phyloP scores from a whole-genome alignment of 768 basidiomycete species.

The Boletus rex-veris region DNA sequence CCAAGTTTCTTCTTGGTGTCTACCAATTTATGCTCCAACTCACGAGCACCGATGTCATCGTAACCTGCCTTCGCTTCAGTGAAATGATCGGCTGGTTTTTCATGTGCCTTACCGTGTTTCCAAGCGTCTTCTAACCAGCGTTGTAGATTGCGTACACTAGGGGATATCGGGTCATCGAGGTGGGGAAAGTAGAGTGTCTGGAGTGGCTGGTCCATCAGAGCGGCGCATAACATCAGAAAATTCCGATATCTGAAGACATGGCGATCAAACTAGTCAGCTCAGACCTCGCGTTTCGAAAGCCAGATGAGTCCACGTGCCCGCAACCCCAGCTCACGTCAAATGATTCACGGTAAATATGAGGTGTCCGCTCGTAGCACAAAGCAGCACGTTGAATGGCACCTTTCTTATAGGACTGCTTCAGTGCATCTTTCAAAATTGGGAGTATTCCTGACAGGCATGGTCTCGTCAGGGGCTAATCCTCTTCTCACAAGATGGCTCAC shows the following conservation, averaged over 20 bases:
- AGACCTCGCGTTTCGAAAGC: slow-evolving; percentile 2
- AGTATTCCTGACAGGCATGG: slow-evolving; percentile 50
- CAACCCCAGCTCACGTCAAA: slow-evolving; percentile 76
- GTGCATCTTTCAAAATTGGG: slow-evolving; percentile 52
- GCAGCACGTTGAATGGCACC: slow-evolving; percentile 53
- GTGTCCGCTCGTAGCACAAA: slow-evolving; percentile 59
- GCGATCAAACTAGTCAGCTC: neutral
- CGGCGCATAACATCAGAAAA: slow-evolving; percentile 73
- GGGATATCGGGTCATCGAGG: slow-evolving; percentile 54
- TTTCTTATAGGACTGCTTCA: slow-evolving; percentile 49
- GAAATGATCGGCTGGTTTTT: neutral
- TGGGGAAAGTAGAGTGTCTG: slow-evolving; percentile 63
- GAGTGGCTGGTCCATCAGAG: slow-evolving; percentile 60
- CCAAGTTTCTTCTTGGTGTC: slow-evolving; percentile 78
- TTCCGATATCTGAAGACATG: slow-evolving; percentile 65
- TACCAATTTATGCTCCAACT: slow-evolving; percentile 50
- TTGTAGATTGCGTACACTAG: slow-evolving; percentile 74
- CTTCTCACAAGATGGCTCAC: slow-evolving; percentile 41
- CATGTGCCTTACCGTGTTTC: slow-evolving; percentile 47
- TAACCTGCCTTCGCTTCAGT: slow-evolving; percentile 45
- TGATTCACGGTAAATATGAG: slow-evolving; percentile 53
- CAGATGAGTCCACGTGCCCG: slow-evolving; percentile 42
- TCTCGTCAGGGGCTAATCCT: slow-evolving; percentile 14
- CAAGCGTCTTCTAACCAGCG: slow-evolving; percentile 80
- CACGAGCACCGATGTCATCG: slow-evolving; percentile 62